Base-by-base conservation (phyloP, 768 basidiomycete genomes). In the Collybia sp. region DNA sequence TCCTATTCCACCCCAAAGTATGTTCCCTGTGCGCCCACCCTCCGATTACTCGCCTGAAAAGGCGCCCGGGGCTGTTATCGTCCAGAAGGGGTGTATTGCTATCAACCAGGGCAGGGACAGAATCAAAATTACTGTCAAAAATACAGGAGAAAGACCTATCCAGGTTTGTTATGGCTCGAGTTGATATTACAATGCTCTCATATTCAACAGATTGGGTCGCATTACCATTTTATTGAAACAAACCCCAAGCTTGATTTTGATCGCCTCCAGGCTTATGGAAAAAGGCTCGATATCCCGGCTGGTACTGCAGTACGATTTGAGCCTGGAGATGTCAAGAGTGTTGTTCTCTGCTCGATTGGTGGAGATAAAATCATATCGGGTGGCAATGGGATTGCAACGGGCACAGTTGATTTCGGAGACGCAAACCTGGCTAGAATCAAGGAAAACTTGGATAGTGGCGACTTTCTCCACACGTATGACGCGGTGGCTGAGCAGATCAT, bases 301-400 rank as follows among this genome's bases (percentile, higher is more conserved):
- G 95, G 96, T 5, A 98, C 93, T 0, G 94, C 96, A 5, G 89
- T 96, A 5, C 82, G 96, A 30, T 98, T 99, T 61, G 96, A 99
- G 61, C 95, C 96, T 0, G 92, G 93, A 2, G 92, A 95, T 54
- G 60, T 65, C 33, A 93, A 92, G 68, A 82, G 90, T 0, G 88
- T 98, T 34, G 79, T 77, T 0, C 79, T 98, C 6, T 88, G 89
- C 49, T 63, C 79, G 16, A 87, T 96, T 39, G 85, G 78, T 12
- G 96, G 95, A 0, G 63, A 67, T 1, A 76, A 78, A 55, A 62
- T 79, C 31, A 79, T 93, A 35, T 79, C 82, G 2, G 96, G 95
- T 4, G 90, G 93, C 1, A 93, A 93, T 56, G 62, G 68, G 1
- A 66, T 94, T n/a, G 82, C 79, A 15, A 66, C 80, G 30, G 80